Evolutionary conservation across 371 early-diverging fungal genomes (phyloP).

Genomic region (Mucor mucedo): DNA sequence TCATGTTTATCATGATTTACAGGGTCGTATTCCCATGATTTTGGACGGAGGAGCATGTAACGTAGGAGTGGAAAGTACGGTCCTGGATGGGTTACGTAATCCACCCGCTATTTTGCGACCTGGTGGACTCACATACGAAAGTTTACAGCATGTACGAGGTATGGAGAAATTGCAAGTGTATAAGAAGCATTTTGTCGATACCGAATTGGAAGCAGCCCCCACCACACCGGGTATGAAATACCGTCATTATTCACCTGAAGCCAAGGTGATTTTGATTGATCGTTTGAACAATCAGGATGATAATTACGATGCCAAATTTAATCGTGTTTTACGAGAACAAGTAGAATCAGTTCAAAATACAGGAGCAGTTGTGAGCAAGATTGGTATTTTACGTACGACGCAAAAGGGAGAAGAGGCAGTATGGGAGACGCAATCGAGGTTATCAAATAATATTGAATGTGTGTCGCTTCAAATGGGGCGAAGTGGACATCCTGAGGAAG

Average conservation of each 20-base stretch:
- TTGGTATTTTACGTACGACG: constrained; percentile 38
- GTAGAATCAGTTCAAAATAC: constrained; percentile 16
- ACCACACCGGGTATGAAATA: constrained; percentile 99
- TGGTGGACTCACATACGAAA: constrained; percentile 94
- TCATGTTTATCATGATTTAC: constrained; percentile 93
- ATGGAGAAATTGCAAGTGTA: constrained; percentile 76
- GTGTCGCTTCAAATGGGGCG: constrained; percentile 49
- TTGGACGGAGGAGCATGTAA: constrained; percentile 94
- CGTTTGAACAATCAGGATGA: constrained; percentile 9
- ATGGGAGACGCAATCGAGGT: constrained; percentile 27
- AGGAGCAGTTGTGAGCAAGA: constrained; percentile 29
- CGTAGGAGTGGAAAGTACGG: constrained; percentile 97
- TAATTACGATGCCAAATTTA: constrained; percentile 23
- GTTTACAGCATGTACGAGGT: constrained; percentile 58
- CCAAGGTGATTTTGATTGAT: constrained; percentile 83
- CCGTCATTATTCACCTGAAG: constrained; percentile 97
- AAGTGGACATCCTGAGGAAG: constrained; percentile 60
- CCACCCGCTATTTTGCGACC: constrained; percentile 94
- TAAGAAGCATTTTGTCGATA: constrained; percentile 77
- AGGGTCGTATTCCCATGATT: constrained; percentile 83
- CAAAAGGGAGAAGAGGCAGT: constrained; percentile 23
- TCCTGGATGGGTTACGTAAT: constrained; percentile 79
- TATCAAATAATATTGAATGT: constrained; percentile 26
- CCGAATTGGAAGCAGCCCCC: constrained; percentile 75
- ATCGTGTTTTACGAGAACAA: constrained; percentile 30